Evolutionary conservation across 1,284 basidiomycete species (phyloP), one percentile per base, ranked within the genome.

Genomic region (Anthracocystis panici-leucophaei): DNA sequence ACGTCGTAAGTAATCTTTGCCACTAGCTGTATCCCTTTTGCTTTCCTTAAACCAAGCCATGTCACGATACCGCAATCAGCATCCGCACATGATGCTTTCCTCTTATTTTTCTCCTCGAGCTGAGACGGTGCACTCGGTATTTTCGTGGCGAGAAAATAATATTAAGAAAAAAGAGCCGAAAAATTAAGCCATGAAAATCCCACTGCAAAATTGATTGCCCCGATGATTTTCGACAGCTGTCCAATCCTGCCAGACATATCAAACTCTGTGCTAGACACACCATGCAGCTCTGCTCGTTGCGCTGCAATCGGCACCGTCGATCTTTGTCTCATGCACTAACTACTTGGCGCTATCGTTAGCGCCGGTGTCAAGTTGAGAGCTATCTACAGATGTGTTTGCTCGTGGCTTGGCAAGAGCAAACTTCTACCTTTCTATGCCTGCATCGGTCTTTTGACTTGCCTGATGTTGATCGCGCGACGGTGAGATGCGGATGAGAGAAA

Each of bases 141-240:
- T 38, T 38, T 16, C 12, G 35, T 38, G 3, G 35, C 35, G 14
- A 38, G 14, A 38, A 38, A 38, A 38, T 16, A 38, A 38, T 38
- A 7, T 38, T 12, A 2, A 16, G 14, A 49, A 46, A 18, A 31
- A 49, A 16, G 6, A 31, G 8, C 20, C 31, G 40, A 40, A 41
- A 56, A 56, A 40, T 27, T 35, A 14, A 25, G 21, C 35, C 18
- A 33, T 42, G 10, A 50, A 56, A 48, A 55, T 9, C 8, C 1
- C n/a, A 33, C 18, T 5, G 12, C 18, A 14, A 40, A 67, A 53
- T 53, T 40, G 16, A n/a, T n/a, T 7, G 33, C n/a, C n/a, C n/a
- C n/a, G n/a, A n/a, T n/a, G n/a, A n/a, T n/a, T 44, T 57, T 62
- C 9, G 68, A 54, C 63, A 71, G 55, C 58, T 65, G 68, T 71